Conservation (phyloP, 768 basidiomycete species). For the Rhizopogon roseolus region DNA sequence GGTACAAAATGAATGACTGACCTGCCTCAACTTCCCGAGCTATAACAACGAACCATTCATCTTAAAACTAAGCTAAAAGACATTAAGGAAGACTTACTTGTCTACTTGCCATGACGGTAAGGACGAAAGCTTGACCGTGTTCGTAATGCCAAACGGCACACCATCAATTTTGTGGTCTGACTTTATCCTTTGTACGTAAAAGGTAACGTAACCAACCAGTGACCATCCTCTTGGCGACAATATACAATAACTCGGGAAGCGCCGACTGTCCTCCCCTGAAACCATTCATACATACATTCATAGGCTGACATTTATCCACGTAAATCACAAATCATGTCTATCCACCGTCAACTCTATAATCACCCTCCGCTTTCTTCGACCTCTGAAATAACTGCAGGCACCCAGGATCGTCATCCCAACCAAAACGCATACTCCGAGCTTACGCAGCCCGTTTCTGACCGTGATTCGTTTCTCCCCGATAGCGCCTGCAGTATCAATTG, state of each 20-base stretch:
- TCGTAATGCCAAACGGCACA: not conserved
- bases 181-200: too few species aligned
- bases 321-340: too few species aligned
- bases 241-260: too few species aligned
- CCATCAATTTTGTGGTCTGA: not conserved
- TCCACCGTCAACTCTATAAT: too few species aligned
- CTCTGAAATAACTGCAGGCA: conserved; percentile 4
- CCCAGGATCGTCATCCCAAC: not conserved
- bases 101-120: conserved; percentile 54
- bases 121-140: conserved; percentile 1
- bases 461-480: not conserved
- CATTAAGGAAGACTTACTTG: conserved; percentile 37
- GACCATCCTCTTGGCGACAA: too few species aligned
- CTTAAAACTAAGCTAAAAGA: not conserved
- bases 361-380: not conserved
- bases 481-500: conserved; percentile 52
- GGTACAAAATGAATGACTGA: conserved; percentile 24
- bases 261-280: too few species aligned
- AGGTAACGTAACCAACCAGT: too few species aligned
- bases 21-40: conserved; percentile 80
- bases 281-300: too few species aligned
- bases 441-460: not conserved
- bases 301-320: too few species aligned
- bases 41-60: conserved; percentile 21
- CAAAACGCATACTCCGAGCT: not conserved